Base-by-base conservation (phyloP, 139 green algal genomes). In the Chlorella vulgaris region DNA sequence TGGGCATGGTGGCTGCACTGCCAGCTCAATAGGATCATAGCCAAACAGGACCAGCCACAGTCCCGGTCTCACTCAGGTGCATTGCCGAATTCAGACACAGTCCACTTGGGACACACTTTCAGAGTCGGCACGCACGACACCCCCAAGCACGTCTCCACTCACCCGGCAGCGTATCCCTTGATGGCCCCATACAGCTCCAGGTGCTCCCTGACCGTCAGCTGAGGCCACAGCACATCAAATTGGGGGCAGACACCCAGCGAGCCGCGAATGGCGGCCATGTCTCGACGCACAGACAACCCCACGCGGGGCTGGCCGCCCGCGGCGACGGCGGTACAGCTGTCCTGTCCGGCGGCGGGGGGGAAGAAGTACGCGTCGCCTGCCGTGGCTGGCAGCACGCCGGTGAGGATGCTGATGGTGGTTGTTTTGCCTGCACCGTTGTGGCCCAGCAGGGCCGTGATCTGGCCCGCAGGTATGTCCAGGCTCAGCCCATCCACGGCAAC, bases 151-250 rank as follows among this genome's bases (percentile, higher is more conserved):
- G n/a, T n/a, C n/a, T 40, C 67, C 10, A 36, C 67, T 21, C 38
- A 58, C 35, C 35, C 38, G 26, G 38, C 38, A 29, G 67, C 67
- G 26, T 85, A 86, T 4, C 93, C 92, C 68, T 94, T 94, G 83
- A 97, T 92, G 35, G 87, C 85, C 1, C 78, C 86, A 65, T 92
- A 94, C 74, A 97, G 86, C 73, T 84, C 65, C 85, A 97, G 87
- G 85, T 97, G 93, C 89, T 97, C 92, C 29, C 63, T 39, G 38
- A 94, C 94, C 0, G 89, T 94, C n/a, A 98, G 86, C 40, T 93
- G 84, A 1, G 92, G 91, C 93, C 93, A 97, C 83, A 97, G 89
- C 29, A 97, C 90, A 82, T 98, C 94, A 78, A 94, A 95, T 87
- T 98, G 77, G 15, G 93, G 92, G 84, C 94, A 98, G 19, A 97